A percentile compares a stretch with the other conserved stretches of the same genome.
Conservation (phyloP, 2,329 filamentous ascomycete species). For the Stemphylium vesicarium region DNA sequence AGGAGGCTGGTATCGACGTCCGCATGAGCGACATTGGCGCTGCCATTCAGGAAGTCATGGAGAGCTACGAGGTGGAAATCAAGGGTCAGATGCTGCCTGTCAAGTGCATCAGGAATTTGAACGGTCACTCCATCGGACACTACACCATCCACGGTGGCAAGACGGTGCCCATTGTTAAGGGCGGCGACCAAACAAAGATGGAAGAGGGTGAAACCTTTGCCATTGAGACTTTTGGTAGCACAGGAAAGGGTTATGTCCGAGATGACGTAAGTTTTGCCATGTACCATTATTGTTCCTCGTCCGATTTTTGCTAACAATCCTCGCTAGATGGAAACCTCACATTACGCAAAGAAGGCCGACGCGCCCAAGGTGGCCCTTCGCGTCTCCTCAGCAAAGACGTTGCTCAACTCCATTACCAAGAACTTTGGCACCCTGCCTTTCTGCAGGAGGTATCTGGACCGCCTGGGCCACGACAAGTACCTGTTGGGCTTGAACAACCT, state of each 20-base stretch:
- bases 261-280: slow-evolving; percentile 68
- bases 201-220: slow-evolving; percentile 95
- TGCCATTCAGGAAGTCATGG: slow-evolving; percentile 88
- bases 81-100: slow-evolving; percentile 78
- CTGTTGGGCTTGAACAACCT: slow-evolving; percentile 87
- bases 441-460: slow-evolving; percentile 88
- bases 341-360: slow-evolving; percentile 80
- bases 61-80: slow-evolving; percentile 88
- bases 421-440: slow-evolving; percentile 94
- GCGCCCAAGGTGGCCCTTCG: slow-evolving; percentile 77
- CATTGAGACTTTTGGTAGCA: slow-evolving; percentile 95
- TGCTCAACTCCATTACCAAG: slow-evolving; percentile 90
- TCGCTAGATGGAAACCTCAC: slow-evolving; percentile 74
- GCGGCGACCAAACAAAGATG: slow-evolving; percentile 90
- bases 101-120: slow-evolving; percentile 86
- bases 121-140: slow-evolving; percentile 86
- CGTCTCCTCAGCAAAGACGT: slow-evolving; percentile 80
- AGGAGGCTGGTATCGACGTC: slow-evolving; percentile 89
- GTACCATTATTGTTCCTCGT: not conserved
- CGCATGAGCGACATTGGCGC: slow-evolving; percentile 85
- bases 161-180: slow-evolving; percentile 92
- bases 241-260: slow-evolving; percentile 83
- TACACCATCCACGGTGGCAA: slow-evolving; percentile 93
- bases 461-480: slow-evolving; percentile 94
- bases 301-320: not conserved